Conservation (phyloP, 805 yeast genomes). For the Brettanomyces nanus region DNA sequence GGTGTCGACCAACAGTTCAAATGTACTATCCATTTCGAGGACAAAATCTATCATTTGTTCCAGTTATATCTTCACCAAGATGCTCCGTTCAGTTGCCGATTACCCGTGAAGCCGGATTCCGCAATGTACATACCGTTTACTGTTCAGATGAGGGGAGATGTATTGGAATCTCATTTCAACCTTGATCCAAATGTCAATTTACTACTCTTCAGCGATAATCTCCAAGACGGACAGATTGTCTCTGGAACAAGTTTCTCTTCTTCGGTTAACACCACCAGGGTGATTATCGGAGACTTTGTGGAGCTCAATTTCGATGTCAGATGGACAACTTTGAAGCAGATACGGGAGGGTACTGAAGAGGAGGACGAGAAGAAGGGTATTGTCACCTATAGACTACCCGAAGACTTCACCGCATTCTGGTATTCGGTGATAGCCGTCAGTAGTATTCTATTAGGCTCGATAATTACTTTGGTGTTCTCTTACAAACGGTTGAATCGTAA, state of each 20-base stretch:
- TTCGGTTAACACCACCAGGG: slow-evolving; percentile 51
- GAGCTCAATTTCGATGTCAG: slow-evolving; percentile 49
- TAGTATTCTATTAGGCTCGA: slow-evolving; percentile 16
- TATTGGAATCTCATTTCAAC: slow-evolving; percentile 62
- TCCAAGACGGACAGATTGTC: slow-evolving; percentile 33
- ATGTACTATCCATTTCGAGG: slow-evolving; percentile 56
- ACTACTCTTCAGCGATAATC: slow-evolving; percentile 29
- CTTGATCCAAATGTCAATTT: slow-evolving; percentile 52
- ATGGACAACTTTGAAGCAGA: slow-evolving; percentile 33
- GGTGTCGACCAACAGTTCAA: slow-evolving; percentile 42
- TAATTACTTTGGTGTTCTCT: slow-evolving; percentile 16
- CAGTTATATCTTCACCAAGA: slow-evolving; percentile 74
- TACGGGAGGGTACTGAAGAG: not conserved
- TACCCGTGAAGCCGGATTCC: slow-evolving; percentile 40
- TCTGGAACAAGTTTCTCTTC: slow-evolving; percentile 53
- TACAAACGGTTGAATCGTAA: slow-evolving; percentile 18
- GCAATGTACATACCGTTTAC: slow-evolving; percentile 49
- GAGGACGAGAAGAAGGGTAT: not conserved
- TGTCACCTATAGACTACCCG: slow-evolving; percentile 1
- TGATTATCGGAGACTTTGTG: slow-evolving; percentile 57
- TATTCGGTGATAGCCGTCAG: slow-evolving; percentile 4
- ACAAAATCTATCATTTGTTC: slow-evolving; percentile 61
- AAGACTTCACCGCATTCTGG: no score
- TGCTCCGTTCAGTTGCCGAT: slow-evolving; percentile 62
- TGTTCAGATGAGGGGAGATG: slow-evolving; percentile 57